These are phyloP conservation scores for Cercospora citrullina DNA, from an alignment of 2,329 filamentous ascomycete genomes.

Conservation along the genomic window DNA sequence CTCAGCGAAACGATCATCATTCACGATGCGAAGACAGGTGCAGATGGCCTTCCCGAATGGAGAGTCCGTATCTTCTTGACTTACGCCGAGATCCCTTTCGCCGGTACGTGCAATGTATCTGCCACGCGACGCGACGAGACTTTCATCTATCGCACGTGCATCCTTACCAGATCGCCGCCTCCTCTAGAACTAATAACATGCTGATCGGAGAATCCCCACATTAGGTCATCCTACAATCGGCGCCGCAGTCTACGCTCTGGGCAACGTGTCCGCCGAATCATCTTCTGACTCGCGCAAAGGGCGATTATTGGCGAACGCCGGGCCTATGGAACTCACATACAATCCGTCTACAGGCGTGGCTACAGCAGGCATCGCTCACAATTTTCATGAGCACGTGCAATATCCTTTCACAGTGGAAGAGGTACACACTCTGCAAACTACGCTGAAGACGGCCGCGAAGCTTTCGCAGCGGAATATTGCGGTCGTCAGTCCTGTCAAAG, in stretches of 20 bases:
- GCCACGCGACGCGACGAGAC: neutral
- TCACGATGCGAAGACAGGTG: constrained; percentile 37
- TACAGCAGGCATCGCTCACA: constrained; percentile 65
- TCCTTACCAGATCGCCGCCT: neutral
- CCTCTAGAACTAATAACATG: neutral
- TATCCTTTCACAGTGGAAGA: constrained; percentile 35
- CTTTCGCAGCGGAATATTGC: constrained; percentile 23
- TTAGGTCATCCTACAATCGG: constrained; percentile 58
- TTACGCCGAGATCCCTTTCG: constrained; percentile 55
- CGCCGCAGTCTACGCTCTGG: constrained; percentile 52
- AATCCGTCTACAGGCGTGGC: constrained; percentile 46
- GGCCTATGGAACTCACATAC: constrained; percentile 44
- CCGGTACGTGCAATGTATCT: constrained; percentile 30
- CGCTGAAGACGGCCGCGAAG: constrained; percentile 26
- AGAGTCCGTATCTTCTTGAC: constrained; percentile 57
- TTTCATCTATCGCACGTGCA: neutral
- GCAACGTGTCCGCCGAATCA: constrained; percentile 32
- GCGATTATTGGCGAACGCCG: constrained; percentile 47
- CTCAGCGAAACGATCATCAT: constrained; percentile 60
- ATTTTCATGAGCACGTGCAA: constrained; percentile 60
- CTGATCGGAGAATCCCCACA: constrained; percentile 8
- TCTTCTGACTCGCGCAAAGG: constrained; percentile 29
- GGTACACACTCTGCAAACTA: constrained; percentile 42
- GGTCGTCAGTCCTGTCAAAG: constrained; percentile 61
- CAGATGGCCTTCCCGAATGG: constrained; percentile 39